Evolutionary conservation across 768 basidiomycete genomes (phyloP), one percentile per base, ranked within the genome.

Genomic region (Grammothele lineata): DNA sequence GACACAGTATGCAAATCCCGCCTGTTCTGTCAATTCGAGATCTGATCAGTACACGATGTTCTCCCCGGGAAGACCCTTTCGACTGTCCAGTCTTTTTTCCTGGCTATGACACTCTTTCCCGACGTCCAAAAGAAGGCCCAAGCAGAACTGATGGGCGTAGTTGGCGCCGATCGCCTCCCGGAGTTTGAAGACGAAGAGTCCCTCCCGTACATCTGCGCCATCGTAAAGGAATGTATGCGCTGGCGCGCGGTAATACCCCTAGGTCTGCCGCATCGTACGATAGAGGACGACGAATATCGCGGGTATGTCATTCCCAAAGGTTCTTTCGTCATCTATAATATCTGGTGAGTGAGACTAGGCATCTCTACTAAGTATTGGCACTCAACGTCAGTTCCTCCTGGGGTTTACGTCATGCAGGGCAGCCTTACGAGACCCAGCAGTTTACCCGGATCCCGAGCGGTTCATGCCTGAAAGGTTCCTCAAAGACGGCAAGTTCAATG

Each of bases 1-100:
- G 83, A 85, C 55, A 83, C 81, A 1, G 82, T 81, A 41, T 53
- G 66, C 47, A 11, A 5, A 18, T 12, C 19, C 10, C 36, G 17
- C 18, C 9, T 8, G 9, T 23, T 19, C 4, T 3, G 33, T 37
- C 27, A 10, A 15, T 37, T 33, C 17, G 19, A 15, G 26, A 36
- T 30, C 37, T 4, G n/a, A 17, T 12, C n/a, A n/a, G n/a, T n/a
- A n/a, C n/a, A n/a, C n/a, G n/a, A n/a, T n/a, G n/a, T 32, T 17
- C 22, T 15, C 14, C 14, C 27, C 8, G 27, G 27, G 14, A n/a
- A 62, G 61, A 62, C 61, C 1, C 53, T 56, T 22, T 51, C 61
- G 4, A 43, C 55, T 7, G 50, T 63, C 34, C 48, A 50, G 18
- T 55, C 65, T 0, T 63, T 66, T 48, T 56, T 66, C 53, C 54